Evolutionary conservation across 1,139 yeast genomes (phyloP), one percentile per base, ranked within the genome.

Genomic region (Chernovozyma sophiae-reginae): DNA sequence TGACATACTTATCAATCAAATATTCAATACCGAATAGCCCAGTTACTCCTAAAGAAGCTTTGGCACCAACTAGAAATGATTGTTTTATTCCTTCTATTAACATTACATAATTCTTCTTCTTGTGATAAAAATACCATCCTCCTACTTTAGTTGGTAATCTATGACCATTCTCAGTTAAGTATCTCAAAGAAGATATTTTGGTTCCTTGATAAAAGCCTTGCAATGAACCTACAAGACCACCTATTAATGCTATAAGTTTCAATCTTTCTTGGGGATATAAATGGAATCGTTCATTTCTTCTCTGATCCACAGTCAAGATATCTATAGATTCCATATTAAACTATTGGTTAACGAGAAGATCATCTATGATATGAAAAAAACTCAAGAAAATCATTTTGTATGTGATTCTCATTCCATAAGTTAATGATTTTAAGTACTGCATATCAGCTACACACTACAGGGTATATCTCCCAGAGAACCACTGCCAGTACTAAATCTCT

Each of bases 61-160:
- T 78, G 14, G 59, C 36, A 0, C 75, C 72, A 19, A 65, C 68
- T 37, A 53, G 56, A 19, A 71, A 43, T 0, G 81, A 85, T 12
- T 51, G 44, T 13, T 60, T 61, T 44, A 75, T 57, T 0, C 85
- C 86, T 19, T 63, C 65, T 38, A 75, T 67, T 30, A 84, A 60
- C 62, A 86, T 79, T 31, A 82, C 84, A 55, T 85, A 85, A 57
- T 85, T 84, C 62, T 86, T 86, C 46, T 87, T 74, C 58, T 85
- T 86, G 58, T 86, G 95, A 59, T 87, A 86, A 54, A 83, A 84
- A 55, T 84, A 87, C 96, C 96, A 86, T 0, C 92, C 94, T 25
- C 89, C 92, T 38, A 80, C 84, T 1, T 84, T 80, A 17, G 63
- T 68, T 3, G 96, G 96, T 43, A 87, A 63, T 33, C 96, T 60